Base-by-base conservation (phyloP, 441 rosid species). In the Brassica balearica region DNA sequence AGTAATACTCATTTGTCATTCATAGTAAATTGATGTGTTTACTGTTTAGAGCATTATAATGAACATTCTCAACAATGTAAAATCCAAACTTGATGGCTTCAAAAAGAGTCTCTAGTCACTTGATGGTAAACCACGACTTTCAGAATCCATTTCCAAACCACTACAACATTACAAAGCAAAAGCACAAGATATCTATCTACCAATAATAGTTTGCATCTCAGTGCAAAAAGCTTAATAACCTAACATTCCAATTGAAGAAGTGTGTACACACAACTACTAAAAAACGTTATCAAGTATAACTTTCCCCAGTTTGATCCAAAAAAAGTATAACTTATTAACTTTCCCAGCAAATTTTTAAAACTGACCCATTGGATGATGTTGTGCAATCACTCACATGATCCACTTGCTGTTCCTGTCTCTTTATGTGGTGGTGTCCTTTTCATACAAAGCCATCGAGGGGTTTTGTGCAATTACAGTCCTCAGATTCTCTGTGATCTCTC, bases 401-500 rank as follows among this genome's bases (percentile, higher is more conserved):
- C 77, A 66, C 73, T 72, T 43, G 77, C 25, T 78, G 81, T 66
- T 72, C 4, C 15, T 72, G 77, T 72, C 69, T 78, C 55, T 66
- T 72, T n/a, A 41, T 23, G 1, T 77, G 65, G 73, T 78, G 61
- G 56, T 78, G 81, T 78, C 81, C 32, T 72, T 78, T 59, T 78
- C 81, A 46, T 27, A 48, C 73, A 72, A 78, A 78, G 73, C 66
- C 65, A 77, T 71, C 69, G 69, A 48, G 55, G 55, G 64, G 34
- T 72, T 72, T 71, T 56, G 72, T 55, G 76, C 60, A 77, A 71
- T 71, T 77, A 71, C 81, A 77, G 76, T 77, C 75, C 64, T 77
- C 71, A 77, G 81, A 77, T 77, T 77, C 80, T 77, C 76, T 55
- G 60, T 77, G 72, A 77, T 77, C 80, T 77, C 76, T 65, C 72